Evolutionary conservation across 2,329 filamentous ascomycete genomes (phyloP), one percentile per base, ranked within the genome.

Genomic region (Ceratocystis papillata): DNA sequence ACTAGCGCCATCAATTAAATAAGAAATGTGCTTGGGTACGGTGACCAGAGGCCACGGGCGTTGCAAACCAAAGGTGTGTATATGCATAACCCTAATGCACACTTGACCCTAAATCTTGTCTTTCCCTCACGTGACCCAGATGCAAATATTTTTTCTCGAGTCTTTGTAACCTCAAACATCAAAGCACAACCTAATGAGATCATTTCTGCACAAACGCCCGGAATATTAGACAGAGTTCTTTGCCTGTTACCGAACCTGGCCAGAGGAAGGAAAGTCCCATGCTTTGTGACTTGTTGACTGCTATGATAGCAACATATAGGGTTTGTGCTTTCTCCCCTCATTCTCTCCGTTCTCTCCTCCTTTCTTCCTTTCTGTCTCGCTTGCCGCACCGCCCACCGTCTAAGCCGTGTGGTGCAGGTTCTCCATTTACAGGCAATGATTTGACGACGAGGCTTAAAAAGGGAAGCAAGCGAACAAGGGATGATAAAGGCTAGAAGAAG

Each of bases 1-100:
- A 41, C 12, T 41, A 15, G 5, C 37, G 12, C 3, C 12, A 12
- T 15, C 10, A 41, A 41, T 41, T 12, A 41, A 41, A 5, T 4
- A 41, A 41, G 1, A 33, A 15, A 41, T 41, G 37, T 41, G 37
- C 4, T 41, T 15, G 5, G 3, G 37, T 41, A 15, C 37, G 30
- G 30, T 41, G 37, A 41, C 37, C 12, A 15, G 3, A 15, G 37
- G 10, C 37, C 37, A 41, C 12, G 3, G 37, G 37, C 12, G 37
- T 12, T 4, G 1, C 10, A 41, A 41, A 15, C 10, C 37, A 41
- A 41, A 41, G 37, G 37, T 12, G 37, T 41, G 37, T 12, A 2
- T 4, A 0, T 3, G 1, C 0, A 4, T 12, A 41, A 41, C 37
- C 37, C 37, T 41, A 41, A 5, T 41, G 1, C 1, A 0, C 1